Conservation (phyloP, 2,329 filamentous ascomycete genomes). For the Alternaria burnsii region DNA sequence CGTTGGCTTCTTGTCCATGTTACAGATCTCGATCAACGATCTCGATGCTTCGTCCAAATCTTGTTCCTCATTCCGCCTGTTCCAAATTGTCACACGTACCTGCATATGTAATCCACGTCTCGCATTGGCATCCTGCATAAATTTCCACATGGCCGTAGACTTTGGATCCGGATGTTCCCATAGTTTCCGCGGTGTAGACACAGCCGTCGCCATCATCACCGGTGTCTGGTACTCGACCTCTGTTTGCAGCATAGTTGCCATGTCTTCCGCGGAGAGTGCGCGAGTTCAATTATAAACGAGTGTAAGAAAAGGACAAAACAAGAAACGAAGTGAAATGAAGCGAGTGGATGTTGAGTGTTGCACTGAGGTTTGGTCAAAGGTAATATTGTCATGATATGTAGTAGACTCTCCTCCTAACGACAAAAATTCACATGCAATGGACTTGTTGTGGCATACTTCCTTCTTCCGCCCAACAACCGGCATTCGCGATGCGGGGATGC, state of each 20-base stretch:
- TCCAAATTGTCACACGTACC: constrained; percentile 51
- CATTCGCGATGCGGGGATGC: not conserved
- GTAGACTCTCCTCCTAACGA: not conserved
- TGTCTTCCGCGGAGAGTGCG: not conserved
- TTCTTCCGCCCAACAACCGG: constrained; percentile 4
- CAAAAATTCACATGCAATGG: not conserved
- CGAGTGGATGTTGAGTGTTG: not conserved
- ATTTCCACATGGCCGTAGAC: constrained; percentile 56
- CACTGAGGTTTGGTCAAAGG: not conserved
- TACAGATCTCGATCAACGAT: not conserved
- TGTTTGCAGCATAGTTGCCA: constrained; percentile 2
- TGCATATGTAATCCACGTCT: constrained; percentile 65
- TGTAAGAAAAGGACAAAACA: not conserved
- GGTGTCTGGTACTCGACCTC: constrained; percentile 1
- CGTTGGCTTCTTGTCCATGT: not conserved
- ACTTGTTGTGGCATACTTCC: not conserved
- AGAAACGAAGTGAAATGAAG: not conserved
- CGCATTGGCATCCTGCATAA: constrained; percentile 67
- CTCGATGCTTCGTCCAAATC: not conserved
- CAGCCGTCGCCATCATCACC: not conserved
- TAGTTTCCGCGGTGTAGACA: constrained; percentile 52
- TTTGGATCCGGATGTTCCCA: constrained; percentile 58
- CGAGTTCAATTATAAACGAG: not conserved
- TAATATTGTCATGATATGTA: not conserved
- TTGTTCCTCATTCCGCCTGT: not conserved